Percentiles rank a stretch among this genome's conserved stretches.
phyloP scores from a whole-genome alignment of 495 filamentous ascomycete genomes.

The Hyaloscypha hepaticicola region DNA sequence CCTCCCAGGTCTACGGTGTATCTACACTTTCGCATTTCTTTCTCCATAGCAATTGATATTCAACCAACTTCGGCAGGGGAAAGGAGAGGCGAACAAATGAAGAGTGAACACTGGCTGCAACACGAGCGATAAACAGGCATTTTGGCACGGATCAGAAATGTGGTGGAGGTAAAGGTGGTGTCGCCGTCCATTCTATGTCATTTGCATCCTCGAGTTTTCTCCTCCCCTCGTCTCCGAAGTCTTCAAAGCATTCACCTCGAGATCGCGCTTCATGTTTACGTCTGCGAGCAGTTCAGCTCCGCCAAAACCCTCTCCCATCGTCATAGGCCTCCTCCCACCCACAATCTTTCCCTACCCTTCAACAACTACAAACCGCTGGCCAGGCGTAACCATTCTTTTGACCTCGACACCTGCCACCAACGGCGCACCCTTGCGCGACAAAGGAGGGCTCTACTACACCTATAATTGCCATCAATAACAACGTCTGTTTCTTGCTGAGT shows the following conservation, averaged over 20 bases:
- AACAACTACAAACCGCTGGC: neutral
- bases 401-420: conserved; percentile 3
- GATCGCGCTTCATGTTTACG: conserved; percentile 25
- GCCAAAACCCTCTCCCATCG: conserved; percentile 5
- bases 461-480: conserved; percentile 6
- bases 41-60: conserved; percentile 27
- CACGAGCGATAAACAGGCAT: conserved; percentile 15
- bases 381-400: conserved; percentile 25
- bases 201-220: conserved; percentile 10
- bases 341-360: conserved; percentile 21
- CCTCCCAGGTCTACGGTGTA: conserved; percentile 6
- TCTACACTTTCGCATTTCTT: conserved; percentile 12
- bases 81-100: conserved; percentile 21
- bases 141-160: conserved; percentile 14
- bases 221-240: conserved; percentile 4
- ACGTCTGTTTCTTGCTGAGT: neutral
- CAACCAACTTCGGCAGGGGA: conserved; percentile 22
- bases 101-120: conserved; percentile 25
- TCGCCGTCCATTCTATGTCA: conserved; percentile 18
- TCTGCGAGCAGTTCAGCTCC: conserved; percentile 21
- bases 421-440: neutral
- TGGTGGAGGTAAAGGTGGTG: conserved; percentile 24
- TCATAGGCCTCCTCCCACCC: conserved; percentile 15
- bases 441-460: neutral
- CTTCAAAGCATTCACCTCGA: conserved; percentile 12